phyloP scores from a whole-genome alignment of 2,329 filamentous ascomycete genomes.

The Sporothrix pseudoabietina region DNA sequence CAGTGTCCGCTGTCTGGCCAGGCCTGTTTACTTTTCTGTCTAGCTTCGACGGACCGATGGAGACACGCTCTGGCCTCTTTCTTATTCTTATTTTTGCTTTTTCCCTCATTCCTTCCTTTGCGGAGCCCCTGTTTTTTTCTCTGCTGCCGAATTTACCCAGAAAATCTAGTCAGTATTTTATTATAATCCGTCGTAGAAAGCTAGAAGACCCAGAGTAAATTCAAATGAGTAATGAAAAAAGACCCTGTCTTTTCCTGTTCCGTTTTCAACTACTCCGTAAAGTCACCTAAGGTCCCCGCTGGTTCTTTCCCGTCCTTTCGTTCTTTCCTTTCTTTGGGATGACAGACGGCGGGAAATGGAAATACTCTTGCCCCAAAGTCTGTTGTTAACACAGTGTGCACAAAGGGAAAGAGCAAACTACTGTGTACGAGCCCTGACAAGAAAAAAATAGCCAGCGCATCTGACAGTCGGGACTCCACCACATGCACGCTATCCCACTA shows the following conservation, averaged over 20 bases:
- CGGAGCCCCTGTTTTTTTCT: neutral
- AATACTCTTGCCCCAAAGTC: neutral
- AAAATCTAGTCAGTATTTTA: neutral
- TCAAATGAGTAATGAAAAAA: neutral
- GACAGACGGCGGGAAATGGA: neutral
- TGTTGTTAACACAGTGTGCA: neutral
- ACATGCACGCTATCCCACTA: slow-evolving; percentile 8
- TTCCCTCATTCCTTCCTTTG: neutral
- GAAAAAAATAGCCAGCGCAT: slow-evolving; percentile 14
- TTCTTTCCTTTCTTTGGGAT: neutral
- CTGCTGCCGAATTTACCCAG: neutral
- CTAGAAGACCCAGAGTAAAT: too few relatives aligned
- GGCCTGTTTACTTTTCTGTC: neutral
- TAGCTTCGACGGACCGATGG: neutral
- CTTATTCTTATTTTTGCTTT: slow-evolving; percentile 5
- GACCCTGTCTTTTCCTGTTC: neutral
- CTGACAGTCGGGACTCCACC: slow-evolving; percentile 25
- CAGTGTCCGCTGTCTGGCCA: neutral
- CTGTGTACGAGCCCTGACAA: too few relatives aligned
- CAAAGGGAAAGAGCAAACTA: neutral
- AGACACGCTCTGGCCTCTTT: slow-evolving; percentile 5
- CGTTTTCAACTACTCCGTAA: neutral
- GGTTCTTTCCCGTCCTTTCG: neutral
- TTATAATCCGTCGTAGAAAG: too few relatives aligned
- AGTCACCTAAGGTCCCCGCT: neutral